Evolutionary conservation across 805 yeast genomes (phyloP).

Genomic region (Sugiyamaella mastotermitis): DNA sequence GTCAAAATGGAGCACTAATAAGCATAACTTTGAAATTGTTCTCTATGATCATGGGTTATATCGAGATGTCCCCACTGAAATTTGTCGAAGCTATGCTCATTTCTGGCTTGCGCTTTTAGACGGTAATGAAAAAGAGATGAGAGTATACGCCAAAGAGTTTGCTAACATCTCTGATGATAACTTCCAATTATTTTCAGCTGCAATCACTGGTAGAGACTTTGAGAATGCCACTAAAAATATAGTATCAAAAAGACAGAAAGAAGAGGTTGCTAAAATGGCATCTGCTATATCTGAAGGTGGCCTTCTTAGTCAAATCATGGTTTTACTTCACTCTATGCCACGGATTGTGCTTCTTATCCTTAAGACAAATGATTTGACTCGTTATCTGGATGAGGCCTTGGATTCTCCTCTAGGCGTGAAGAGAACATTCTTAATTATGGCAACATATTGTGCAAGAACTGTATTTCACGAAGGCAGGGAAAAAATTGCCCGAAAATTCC

Average conservation of each 20-base stretch:
- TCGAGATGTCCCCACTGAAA: slow-evolving; percentile 68
- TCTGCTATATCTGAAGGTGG: slow-evolving; percentile 50
- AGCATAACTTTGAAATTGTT: slow-evolving; percentile 82
- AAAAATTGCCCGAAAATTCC: slow-evolving; percentile 20
- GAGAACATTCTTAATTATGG: slow-evolving; percentile 82
- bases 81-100: slow-evolving; percentile 78
- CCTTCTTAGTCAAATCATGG: slow-evolving; percentile 69
- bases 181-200: slow-evolving; percentile 82
- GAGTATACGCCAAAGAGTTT: slow-evolving; percentile 64
- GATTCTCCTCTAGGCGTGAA: slow-evolving; percentile 81
- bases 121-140: slow-evolving; percentile 60
- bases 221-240: slow-evolving; percentile 63
- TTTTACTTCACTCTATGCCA: slow-evolving; percentile 72
- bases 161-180: slow-evolving; percentile 74
- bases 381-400: slow-evolving; percentile 80
- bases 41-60: slow-evolving; percentile 94
- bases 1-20: slow-evolving; percentile 23
- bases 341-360: slow-evolving; percentile 76
- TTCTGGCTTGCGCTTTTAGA: slow-evolving; percentile 90
- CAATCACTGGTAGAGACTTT: slow-evolving; percentile 90
- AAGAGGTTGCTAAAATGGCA: slow-evolving; percentile 67
- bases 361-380: slow-evolving; percentile 89
- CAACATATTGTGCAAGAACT: slow-evolving; percentile 78
- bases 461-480: slow-evolving; percentile 66
- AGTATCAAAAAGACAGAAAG: slow-evolving; percentile 42